Base-by-base conservation (phyloP, 2,329 filamentous ascomycete genomes). In the Orbilia quercus region DNA sequence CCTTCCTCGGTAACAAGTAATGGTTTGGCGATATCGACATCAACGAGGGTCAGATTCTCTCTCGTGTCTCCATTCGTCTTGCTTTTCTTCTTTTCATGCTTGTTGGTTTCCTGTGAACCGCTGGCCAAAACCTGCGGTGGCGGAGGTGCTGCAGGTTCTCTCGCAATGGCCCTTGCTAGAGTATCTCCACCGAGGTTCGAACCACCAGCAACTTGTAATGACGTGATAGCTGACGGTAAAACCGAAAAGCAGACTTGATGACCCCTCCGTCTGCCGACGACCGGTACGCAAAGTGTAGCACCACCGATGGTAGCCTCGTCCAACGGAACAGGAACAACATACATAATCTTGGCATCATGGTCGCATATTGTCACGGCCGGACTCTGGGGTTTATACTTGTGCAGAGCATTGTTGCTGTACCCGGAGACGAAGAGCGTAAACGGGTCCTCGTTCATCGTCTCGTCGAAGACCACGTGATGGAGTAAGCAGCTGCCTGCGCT, bases 251-350 rank as follows among this genome's bases (percentile, higher is more conserved):
- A 69, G 12, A 78, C 51, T 7, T 65, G 67, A 16, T 75, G 54
- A n/a, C 77, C 71, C n/a, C 76, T 55, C 9, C 76, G 75, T 42
- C 77, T 76, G 36, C 77, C 70, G 20, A 77, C 76, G 38, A 78
- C 47, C 6, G 77, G 76, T 7, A 71, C 76, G 59, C 77, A 78
- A 12, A 78, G 66, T 1, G 75, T 76, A 0, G 77, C 75, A 23
- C 77, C 75, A 48, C 77, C 76, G 47, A 78, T 78, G 7, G 77
- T 77, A 22, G 77, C 77, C 50, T 76, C 58, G 53, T 78, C 76
- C 44, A 78, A 66, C 22, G 77, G 77, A 12, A 78, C 76, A 38
- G 77, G 77, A 11, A 78, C 65, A 48, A 78, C 76, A 47, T 78
- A 78, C 18, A 78, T 57, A 44, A 76, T 75, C 76, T 77, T 74